Evolutionary conservation across 495 filamentous ascomycete species (phyloP), one percentile per base, ranked within the genome.

Genomic region (Echria macrotheca): DNA sequence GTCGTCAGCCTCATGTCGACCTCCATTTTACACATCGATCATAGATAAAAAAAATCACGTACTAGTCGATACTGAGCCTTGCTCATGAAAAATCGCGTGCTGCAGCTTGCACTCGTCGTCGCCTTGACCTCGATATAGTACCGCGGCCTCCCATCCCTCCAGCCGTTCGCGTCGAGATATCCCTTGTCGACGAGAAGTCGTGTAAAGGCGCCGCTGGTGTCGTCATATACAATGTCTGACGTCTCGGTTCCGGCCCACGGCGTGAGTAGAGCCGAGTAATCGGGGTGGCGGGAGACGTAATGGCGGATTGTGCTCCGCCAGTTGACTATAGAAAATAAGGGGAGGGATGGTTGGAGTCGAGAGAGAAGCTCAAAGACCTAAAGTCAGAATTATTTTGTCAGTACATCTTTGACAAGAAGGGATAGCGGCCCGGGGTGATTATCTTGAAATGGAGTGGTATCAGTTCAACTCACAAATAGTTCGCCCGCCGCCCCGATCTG

Each of bases 41-140:
- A 5, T 5, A 37, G 8, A 5, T 14, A 37, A 10, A 6, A 37
- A 8, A 14, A 5, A 5, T 8, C 14, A 41, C 38, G 23, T 41
- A 75, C 73, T 37, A 54, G 50, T 15, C 48, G 18, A 47, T 68
- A 71, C 54, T 75, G 72, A 14, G 40, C 44, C 5, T 65, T 61
- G 56, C 66, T 71, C 63, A 73, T 73, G 46, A 45, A 74, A 44
- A 76, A 73, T 5, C 62, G 59, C 8, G 57, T 67, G 4, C 53
- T 55, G 26, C 61, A 70, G 2, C 57, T 31, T 7, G 28, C 28
- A 8, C 52, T 53, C 2, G 69, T 69, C 0, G 72, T 75, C n/a
- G 71, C 56, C 53, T 75, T 78, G 28, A 78, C 72, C 45, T 76
- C 72, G 29, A 76, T 67, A 33, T 57, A 70, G 47, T 70, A 76